These are phyloP conservation scores for Wickerhamiella dianesei DNA, from an alignment of 805 yeast genomes.

Conservation along the genomic window DNA sequence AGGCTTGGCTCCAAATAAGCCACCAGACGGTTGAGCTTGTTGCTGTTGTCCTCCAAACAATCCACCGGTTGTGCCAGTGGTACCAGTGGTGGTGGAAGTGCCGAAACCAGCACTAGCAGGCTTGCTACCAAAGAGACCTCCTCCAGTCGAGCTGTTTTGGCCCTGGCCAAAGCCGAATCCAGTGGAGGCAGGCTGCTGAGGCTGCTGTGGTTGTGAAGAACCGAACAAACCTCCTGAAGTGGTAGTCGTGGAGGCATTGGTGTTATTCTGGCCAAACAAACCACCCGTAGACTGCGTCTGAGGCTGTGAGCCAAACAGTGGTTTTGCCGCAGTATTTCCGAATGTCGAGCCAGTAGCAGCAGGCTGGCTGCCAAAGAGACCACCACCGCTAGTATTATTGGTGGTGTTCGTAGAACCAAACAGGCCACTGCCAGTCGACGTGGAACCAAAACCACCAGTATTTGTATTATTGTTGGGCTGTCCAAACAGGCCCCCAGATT, in stretches of 20 bases:
- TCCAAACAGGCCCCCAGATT: conserved; percentile 16
- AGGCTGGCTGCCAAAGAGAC: conserved; percentile 26
- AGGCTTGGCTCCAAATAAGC: conserved; percentile 24
- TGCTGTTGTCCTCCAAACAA: conserved; percentile 29
- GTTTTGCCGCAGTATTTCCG: conserved; percentile 20
- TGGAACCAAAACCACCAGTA: conserved; percentile 1
- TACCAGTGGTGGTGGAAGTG: conserved; percentile 9
- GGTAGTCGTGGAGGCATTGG: conserved; percentile 2
- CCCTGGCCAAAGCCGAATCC: conserved; percentile 5
- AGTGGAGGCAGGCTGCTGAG: not conserved
- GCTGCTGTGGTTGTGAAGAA: conserved; percentile 4
- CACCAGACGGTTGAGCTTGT: conserved; percentile 14
- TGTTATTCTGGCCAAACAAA: conserved; percentile 17
- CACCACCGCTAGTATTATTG: conserved; percentile 17
- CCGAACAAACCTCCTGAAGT: conserved; percentile 29
- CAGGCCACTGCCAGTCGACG: conserved; percentile 13
- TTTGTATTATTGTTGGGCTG: conserved; percentile 2
- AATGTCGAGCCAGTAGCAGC: conserved; percentile 17
- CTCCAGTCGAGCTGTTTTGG: conserved; percentile 10
- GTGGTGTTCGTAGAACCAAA: conserved; percentile 13
- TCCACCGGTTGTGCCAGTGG: conserved; percentile 25
- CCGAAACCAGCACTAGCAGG: conserved; percentile 20
- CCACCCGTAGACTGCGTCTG: conserved; percentile 7
- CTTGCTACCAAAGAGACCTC: conserved; percentile 23
- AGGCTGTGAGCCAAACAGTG: conserved; percentile 5